Base-by-base conservation (phyloP, 1,284 basidiomycete species). In the Fomitopsis pinicola region DNA sequence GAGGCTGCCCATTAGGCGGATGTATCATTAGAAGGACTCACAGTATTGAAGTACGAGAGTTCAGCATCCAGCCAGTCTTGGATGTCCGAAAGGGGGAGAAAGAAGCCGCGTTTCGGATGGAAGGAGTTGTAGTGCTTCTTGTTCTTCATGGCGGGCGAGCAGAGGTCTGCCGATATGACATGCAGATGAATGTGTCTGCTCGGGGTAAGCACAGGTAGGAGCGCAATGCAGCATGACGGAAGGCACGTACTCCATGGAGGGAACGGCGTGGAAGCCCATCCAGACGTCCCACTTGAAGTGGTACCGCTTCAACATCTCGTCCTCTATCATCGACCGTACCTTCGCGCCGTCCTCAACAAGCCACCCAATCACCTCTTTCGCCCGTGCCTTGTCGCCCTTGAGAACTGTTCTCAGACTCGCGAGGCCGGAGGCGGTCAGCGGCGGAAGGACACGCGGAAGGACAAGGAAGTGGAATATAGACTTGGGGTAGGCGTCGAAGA, bases 111-210 rank as follows among this genome's bases (percentile, higher is more conserved):
- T 35, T 83, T 83, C 0, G 96, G 97, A 67, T 92, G 87, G 77
- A 98, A 99, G 2, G 94, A 94, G 72, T 97, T 95, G 78, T 95
- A 95, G 69, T 98, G 95, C 69, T 92, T 95, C 80, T 97, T 98
- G 64, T 83, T 85, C 75, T 97, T 98, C 76, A 98, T 76, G 42
- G 78, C 76, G 2, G 84, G 80, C 0, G 91, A 89, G 56, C 85
- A 81, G 19, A 97, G 76, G 71, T 99, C 96, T 22, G 83, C 80
- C 0, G 95, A 97, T 33, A 98, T 79, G 62, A 98, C 85, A 71
- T 98, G 95, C 6, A 95, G 75, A 70, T 97, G 95, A 1, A 95
- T 64, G 71, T 96, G 94, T 64, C 94, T 95, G 63, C n/a, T 4
- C 12, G 33, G 42, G n/a, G 38, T 36, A 2, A 54, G 33, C 10